Conservation (phyloP, 108 stramenopile species). For the Fragilariopsis cylindrus region DNA sequence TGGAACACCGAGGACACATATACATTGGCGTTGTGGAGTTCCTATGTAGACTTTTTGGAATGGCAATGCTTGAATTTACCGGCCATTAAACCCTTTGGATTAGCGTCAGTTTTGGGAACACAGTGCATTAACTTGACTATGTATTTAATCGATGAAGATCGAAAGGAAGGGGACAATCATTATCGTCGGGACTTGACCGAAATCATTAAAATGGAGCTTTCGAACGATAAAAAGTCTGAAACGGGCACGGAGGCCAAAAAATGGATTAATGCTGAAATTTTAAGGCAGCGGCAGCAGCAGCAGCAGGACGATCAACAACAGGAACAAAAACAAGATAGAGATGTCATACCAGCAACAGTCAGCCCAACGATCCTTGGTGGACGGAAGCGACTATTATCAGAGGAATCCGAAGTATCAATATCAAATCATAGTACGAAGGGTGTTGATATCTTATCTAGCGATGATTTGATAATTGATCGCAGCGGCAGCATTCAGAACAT, state of each 20-base stretch:
- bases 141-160: conserved; percentile 55
- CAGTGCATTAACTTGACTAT: conserved; percentile 72
- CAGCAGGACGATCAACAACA: too few species aligned
- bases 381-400: conserved; percentile 1
- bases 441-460: not conserved
- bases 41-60: conserved; percentile 77
- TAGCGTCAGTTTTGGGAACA: conserved; percentile 61
- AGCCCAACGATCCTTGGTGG: not conserved
- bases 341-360: too few species aligned
- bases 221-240: conserved; percentile 19
- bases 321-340: too few species aligned
- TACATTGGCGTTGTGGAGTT: conserved; percentile 83
- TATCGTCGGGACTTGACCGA: conserved; percentile 35
- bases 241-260: conserved; percentile 29
- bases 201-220: conserved; percentile 51
- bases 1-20: conserved; percentile 86
- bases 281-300: conserved; percentile 6
- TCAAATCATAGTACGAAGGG: conserved; percentile 1
- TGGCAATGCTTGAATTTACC: conserved; percentile 84
- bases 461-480: too few species aligned
- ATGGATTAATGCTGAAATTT: conserved; percentile 17
- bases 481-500: too few species aligned
- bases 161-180: conserved; percentile 34
- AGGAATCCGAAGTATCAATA: conserved; percentile 14
- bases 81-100: conserved; percentile 77